Conservation (phyloP, 1,284 basidiomycete species). For the Pisolithus thermaeus region DNA sequence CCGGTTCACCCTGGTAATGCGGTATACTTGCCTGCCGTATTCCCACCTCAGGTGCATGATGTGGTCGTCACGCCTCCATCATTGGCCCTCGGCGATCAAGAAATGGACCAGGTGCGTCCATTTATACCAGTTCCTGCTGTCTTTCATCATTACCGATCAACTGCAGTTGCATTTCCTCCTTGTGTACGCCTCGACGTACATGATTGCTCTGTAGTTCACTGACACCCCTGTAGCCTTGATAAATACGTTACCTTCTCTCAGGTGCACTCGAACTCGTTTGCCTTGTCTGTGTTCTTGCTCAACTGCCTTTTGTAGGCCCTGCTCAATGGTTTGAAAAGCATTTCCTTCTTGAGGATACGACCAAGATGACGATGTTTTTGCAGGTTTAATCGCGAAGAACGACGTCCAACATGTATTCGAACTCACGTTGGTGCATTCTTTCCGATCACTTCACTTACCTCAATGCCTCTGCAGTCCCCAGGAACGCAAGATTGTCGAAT, state of each 20-base stretch:
- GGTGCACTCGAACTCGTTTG: constrained; percentile 14
- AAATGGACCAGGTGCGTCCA: constrained; percentile 19
- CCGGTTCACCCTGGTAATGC: constrained; percentile 35
- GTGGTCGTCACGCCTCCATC: background rate
- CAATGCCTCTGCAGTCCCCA: constrained; percentile 33
- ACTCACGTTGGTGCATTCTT: constrained; percentile 41
- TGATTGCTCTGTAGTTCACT: background rate
- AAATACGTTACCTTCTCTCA: constrained; percentile 38
- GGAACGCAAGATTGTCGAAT: constrained; percentile 59
- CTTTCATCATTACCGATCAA: constrained; percentile 1
- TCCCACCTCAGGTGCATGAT: constrained; percentile 26
- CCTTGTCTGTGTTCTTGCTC: background rate
- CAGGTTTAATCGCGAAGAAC: constrained; percentile 42
- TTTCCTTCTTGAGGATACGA: background rate
- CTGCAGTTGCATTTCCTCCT: constrained; percentile 48
- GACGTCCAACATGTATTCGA: constrained; percentile 49
- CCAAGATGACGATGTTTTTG: constrained; percentile 3
- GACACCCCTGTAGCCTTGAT: constrained; percentile 40
- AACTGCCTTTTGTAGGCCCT: constrained; percentile 35
- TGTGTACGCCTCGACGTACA: constrained; percentile 36
- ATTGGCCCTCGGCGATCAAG: constrained; percentile 16
- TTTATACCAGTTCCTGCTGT: constrained; percentile 1
- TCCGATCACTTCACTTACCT: background rate
- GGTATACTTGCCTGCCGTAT: constrained; percentile 38
- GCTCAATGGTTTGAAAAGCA: constrained; percentile 39